These are phyloP conservation scores for Lactuca sativa DNA, from an alignment of 129 eudicot species.

Conservation along the genomic window DNA sequence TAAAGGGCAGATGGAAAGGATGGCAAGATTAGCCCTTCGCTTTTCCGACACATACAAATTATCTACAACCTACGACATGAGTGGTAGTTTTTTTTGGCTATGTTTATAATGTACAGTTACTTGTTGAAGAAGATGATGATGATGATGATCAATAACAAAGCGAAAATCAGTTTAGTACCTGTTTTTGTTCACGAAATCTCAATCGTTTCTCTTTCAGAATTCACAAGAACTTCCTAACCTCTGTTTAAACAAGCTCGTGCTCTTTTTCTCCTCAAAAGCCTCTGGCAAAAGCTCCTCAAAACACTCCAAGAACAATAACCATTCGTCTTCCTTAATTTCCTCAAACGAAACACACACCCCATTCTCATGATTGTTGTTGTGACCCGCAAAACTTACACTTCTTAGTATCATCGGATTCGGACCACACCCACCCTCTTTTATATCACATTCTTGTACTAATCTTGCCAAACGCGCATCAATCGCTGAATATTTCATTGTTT, in stretches of 20 bases:
- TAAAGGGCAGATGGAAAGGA: constrained; percentile 53
- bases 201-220: constrained; percentile 48
- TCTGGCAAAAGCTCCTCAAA: constrained; percentile 72
- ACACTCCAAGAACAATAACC: constrained; percentile 67
- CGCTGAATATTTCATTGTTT: constrained; percentile 42
- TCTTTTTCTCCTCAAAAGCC: constrained; percentile 67
- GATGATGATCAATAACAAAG: neutral
- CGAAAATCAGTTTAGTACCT: constrained; percentile 28
- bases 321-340: constrained; percentile 69
- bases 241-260: constrained; percentile 59
- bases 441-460: constrained; percentile 33
- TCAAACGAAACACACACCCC: constrained; percentile 63
- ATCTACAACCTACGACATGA: constrained; percentile 41
- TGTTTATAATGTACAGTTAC: constrained; percentile 36
- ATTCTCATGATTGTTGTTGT: constrained; percentile 41
- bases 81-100: constrained; percentile 41
- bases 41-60: constrained; percentile 50
- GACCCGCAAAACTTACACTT: constrained; percentile 59
- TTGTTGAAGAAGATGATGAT: constrained; percentile 10
- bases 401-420: constrained; percentile 29
- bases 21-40: constrained; percentile 62
- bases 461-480: constrained; percentile 25
- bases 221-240: constrained; percentile 88
- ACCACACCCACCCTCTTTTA: constrained; percentile 16
- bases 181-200: constrained; percentile 32